Evolutionary conservation across 2,329 filamentous ascomycete genomes (phyloP), one percentile per base, ranked within the genome.

Genomic region (Hypoxylon sp.): DNA sequence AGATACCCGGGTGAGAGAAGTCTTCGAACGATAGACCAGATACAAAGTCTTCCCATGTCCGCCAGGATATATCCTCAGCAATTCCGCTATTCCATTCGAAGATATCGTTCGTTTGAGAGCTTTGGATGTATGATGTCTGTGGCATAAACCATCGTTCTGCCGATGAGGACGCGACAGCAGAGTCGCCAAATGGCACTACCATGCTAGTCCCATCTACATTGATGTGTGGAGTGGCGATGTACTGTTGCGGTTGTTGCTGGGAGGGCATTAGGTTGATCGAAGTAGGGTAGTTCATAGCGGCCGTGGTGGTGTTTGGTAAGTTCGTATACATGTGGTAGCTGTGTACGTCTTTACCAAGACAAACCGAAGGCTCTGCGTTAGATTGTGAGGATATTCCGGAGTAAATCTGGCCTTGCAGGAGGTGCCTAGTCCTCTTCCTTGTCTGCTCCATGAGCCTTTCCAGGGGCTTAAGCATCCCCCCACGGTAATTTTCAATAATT

Each of bases 381-480:
- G 18, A 4, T 7, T 46, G 46, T 28, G 24, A 45, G 9, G 32
- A 28, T n/a, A 7, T 6, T 18, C 40, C 28, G 9, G n/a, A 30
- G 24, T 24, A 14, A 20, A 11, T 40, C 11, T 33, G 33, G 22
- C 12, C 22, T 9, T 16, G 12, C 4, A 64, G 38, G 22, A 64
- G n/a, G 4, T 12, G 28, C 16, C 11, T 12, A 8, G 59, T 49
- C 30, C 50, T 60, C 20, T 45, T 50, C 24, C 50, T 54, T 7
- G 56, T 45, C 30, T 44, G 50, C 14, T 44, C 45, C 64, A 70
- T 69, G 7, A 70, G 51, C 30, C 48, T 58, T 26, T 61, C 68
- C n/a, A 70, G 45, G 3, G 68, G 66, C 26, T 40, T 61, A 20
- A 69, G 45, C 51, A 53, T 56, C 14, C 67, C 56, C 30, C 61